A percentile compares a stretch with the other conserved stretches of the same genome.
phyloP scores from a whole-genome alignment of 2,329 filamentous ascomycete species.

The Xylaria sp. region DNA sequence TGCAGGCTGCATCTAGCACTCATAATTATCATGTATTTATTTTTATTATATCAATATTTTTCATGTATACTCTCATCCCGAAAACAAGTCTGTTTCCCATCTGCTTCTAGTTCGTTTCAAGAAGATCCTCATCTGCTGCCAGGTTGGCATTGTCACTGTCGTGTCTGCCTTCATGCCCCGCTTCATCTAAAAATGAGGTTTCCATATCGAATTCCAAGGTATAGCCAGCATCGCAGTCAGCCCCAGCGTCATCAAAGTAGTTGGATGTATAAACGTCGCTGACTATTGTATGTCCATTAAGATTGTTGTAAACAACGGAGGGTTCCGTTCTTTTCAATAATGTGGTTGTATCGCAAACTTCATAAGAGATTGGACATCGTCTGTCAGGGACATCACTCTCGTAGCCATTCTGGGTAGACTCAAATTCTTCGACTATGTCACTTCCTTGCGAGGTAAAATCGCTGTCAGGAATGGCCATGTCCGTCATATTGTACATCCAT shows the following conservation, averaged over 20 bases:
- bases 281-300: not conserved
- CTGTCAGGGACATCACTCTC: not conserved
- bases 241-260: not conserved
- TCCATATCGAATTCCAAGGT: not conserved
- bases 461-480: not conserved
- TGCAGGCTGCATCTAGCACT: conserved; percentile 29
- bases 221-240: not conserved
- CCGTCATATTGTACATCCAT: conserved; percentile 1
- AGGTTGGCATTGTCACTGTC: not conserved
- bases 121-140: not conserved
- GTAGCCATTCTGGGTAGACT: not conserved
- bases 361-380: not conserved
- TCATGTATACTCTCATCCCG: conserved; percentile 13
- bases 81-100: not conserved
- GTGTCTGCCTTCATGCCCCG: not conserved
- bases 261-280: not conserved
- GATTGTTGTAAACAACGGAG: not conserved
- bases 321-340: not conserved
- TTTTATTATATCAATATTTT: conserved; percentile 9
- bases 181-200: not conserved
- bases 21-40: conserved; percentile 29
- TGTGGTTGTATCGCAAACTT: not conserved
- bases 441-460: not conserved
- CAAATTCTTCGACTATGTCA: not conserved
- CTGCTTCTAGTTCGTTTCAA: not conserved